Conservation (phyloP, 2,329 filamentous ascomycete species). For the Cordyceps javanica region DNA sequence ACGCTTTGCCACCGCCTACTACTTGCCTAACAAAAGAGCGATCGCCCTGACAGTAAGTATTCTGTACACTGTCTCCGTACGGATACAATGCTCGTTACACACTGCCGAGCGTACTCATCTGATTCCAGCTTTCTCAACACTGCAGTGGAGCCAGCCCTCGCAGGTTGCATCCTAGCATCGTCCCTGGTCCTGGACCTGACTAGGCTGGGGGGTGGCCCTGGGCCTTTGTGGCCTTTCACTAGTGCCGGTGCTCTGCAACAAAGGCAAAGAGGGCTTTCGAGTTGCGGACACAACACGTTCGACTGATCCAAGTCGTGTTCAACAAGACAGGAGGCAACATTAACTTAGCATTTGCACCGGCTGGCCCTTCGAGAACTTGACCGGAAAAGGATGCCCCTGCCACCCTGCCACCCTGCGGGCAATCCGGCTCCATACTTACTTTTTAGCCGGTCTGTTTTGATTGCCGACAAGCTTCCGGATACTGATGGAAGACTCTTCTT, state of each 20-base stretch:
- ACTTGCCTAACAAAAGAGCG: neutral
- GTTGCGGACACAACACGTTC: neutral
- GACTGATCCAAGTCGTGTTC: neutral
- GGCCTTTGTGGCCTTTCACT: neutral
- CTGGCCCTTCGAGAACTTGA: no score
- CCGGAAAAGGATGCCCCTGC: no score
- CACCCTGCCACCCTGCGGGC: no score
- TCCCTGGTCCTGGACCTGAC: neutral
- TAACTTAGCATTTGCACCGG: no score
- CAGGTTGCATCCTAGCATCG: no score
- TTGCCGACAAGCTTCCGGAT: no score
- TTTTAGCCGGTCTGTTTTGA: no score
- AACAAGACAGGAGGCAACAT: no score
- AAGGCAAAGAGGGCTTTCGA: neutral
- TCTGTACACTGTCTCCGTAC: neutral
- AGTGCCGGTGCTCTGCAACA: conserved; percentile 1
- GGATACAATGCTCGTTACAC: neutral
- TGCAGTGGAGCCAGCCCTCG: neutral
- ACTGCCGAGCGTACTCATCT: neutral
- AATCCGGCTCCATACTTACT: no score
- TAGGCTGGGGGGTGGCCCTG: neutral
- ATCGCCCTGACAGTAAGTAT: neutral
- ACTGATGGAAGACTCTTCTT: no score
- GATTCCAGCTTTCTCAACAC: neutral
- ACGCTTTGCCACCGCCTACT: neutral